A percentile compares a stretch with the other conserved stretches of the same genome.
Conservation (phyloP, 2,329 filamentous ascomycete species). For the Neonectria hederae region DNA sequence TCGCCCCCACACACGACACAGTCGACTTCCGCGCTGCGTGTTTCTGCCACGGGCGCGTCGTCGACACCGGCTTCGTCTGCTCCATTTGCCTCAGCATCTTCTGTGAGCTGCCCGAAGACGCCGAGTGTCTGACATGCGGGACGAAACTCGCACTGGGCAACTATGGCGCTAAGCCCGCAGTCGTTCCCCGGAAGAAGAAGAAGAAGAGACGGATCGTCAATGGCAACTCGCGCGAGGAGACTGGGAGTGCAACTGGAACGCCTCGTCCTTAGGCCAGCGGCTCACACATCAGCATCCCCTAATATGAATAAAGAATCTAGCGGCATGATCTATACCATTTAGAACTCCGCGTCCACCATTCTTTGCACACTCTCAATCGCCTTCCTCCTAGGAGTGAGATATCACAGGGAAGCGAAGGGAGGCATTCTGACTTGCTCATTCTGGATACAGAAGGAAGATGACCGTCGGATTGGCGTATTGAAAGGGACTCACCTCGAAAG, state of each 20-base stretch:
- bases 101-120: constrained; percentile 70
- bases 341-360: background rate
- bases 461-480: background rate
- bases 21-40: constrained; percentile 99
- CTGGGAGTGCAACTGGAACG: constrained; percentile 68
- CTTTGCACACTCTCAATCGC: too few species aligned
- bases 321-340: background rate
- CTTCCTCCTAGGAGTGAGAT: background rate
- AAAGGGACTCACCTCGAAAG: background rate
- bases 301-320: background rate
- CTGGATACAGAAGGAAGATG: background rate
- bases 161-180: constrained; percentile 80
- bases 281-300: background rate
- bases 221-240: constrained; percentile 63
- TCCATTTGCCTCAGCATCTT: constrained; percentile 97
- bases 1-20: constrained; percentile 82
- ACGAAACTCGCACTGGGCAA: constrained; percentile 79
- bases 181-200: constrained; percentile 76
- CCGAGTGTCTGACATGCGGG: constrained; percentile 84
- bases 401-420: background rate
- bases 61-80: constrained; percentile 94
- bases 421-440: background rate
- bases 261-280: constrained; percentile 53
- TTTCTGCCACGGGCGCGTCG: constrained; percentile 92
- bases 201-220: constrained; percentile 76